Evolutionary conservation across 139 green algal genomes (phyloP).

Genomic region (Picochlorum sp.): DNA sequence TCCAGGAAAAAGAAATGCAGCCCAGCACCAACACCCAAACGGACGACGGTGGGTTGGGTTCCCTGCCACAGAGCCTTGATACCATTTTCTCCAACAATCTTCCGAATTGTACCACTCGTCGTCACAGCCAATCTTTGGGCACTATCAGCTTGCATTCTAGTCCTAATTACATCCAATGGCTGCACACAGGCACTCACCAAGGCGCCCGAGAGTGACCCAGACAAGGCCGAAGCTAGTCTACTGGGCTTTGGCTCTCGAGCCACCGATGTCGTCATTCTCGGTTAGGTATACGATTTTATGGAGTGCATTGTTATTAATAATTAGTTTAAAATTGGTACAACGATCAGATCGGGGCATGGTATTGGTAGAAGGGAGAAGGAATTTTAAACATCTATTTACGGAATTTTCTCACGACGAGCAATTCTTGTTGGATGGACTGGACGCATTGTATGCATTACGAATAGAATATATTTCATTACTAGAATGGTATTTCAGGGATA

Average conservation of each 20-base stretch:
- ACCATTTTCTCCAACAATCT: constrained; percentile 29
- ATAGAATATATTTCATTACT: too few species aligned
- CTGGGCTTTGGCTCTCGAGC: neutral
- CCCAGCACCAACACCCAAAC: constrained; percentile 60
- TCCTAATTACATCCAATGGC: constrained; percentile 80
- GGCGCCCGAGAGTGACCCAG: constrained; percentile 41
- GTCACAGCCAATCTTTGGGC: constrained; percentile 20
- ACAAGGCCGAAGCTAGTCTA: constrained; percentile 32
- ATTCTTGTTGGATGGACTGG: too few species aligned
- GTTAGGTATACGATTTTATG: too few species aligned
- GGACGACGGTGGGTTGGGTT: constrained; percentile 59
- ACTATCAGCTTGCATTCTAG: constrained; percentile 74
- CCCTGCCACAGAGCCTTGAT: constrained; percentile 57
- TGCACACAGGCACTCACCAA: constrained; percentile 52
- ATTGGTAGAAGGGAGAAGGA: too few species aligned
- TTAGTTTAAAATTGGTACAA: too few species aligned
- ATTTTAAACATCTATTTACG: too few species aligned
- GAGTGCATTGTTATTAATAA: too few species aligned
- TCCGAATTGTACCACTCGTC: constrained; percentile 31
- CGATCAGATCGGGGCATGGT: too few species aligned
- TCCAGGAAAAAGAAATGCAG: constrained; percentile 69
- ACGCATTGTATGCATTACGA: too few species aligned
- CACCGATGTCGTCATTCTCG: too few species aligned
- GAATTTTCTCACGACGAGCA: too few species aligned
- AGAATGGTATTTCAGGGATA: too few species aligned